Percentiles rank a stretch among this genome's conserved stretches.
phyloP scores from a whole-genome alignment of 2,329 filamentous ascomycete genomes.

The Penicillium decumbens region DNA sequence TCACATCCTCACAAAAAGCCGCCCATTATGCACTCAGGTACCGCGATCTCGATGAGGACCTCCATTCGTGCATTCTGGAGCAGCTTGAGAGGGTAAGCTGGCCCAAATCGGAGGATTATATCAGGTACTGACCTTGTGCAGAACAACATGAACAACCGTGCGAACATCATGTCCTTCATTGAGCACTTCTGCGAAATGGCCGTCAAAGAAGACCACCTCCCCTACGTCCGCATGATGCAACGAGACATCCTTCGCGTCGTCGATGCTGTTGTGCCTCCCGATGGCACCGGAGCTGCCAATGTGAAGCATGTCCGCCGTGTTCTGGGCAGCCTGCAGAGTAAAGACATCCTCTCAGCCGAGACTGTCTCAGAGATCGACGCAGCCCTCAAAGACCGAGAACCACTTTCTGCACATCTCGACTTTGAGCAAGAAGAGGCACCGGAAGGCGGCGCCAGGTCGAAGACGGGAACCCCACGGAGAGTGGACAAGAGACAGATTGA shows the following conservation, averaged over 20 bases:
- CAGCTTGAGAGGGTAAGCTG: constrained; percentile 74
- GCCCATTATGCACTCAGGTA: constrained; percentile 93
- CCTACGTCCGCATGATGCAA: constrained; percentile 92
- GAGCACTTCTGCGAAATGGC: constrained; percentile 89
- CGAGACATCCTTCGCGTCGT: constrained; percentile 87
- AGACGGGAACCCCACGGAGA: constrained; percentile 32
- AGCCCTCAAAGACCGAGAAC: constrained; percentile 73
- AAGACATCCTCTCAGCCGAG: constrained; percentile 67
- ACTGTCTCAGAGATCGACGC: constrained; percentile 76
- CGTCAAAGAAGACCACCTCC: constrained; percentile 66
- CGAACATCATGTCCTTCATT: constrained; percentile 99
- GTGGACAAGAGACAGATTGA: constrained; percentile 86
- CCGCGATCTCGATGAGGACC: constrained; percentile 89
- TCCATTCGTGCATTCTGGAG: constrained; percentile 95
- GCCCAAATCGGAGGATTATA: neutral
- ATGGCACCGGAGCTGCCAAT: constrained; percentile 85
- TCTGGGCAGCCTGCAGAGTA: constrained; percentile 63
- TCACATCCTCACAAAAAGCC: constrained; percentile 83
- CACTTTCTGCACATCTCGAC: constrained; percentile 55
- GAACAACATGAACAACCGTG: constrained; percentile 93
- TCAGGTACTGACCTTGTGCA: constrained; percentile 31
- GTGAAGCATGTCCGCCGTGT: constrained; percentile 87
- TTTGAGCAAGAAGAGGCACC: constrained; percentile 33
- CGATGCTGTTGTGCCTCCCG: constrained; percentile 81
- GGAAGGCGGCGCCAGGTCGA: constrained; percentile 25